Evolutionary conservation across 1,139 yeast species (phyloP), one percentile per base, ranked within the genome.

Genomic region (Nadsonia commutata): DNA sequence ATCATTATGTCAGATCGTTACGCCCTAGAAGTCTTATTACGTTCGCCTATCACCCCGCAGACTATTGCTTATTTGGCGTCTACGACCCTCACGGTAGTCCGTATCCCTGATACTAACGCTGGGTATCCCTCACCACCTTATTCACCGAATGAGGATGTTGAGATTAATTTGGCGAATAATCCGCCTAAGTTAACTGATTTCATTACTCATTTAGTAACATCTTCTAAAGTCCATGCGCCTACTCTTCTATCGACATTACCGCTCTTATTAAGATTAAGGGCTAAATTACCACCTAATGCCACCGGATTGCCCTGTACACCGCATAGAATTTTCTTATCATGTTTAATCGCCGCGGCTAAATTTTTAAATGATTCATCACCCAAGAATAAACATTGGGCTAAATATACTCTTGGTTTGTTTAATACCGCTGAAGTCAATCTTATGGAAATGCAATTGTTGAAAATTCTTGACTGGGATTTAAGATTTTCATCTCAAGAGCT

Each of bases 341-440:
- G 95, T 39, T 70, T 90, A 49, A 83, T 90, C 43, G 67, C 90
- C 48, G 82, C 94, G 36, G 95, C 97, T 20, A 90, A 90, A 65
- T 79, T 79, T 50, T 72, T 88, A 51, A 90, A 90, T 62, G 98
- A 90, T 65, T 80, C 94, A 2, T 79, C 93, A 17, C 98, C 97
- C 42, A 73, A 88, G 61, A 90, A 90, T 65, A 86, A 81, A 64
- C 95, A 88, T 67, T 90, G 98, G 98, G 80, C 94, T 16, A 72
- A 75, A 48, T 88, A 86, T 66, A 85, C 97, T 13, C 77, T 80
- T 59, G 95, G 95, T 1, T 67, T 90, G 46, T 72, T 90, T 51
- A 60, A 77, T 20, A 66, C 82, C 41, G 71, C 71, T 22, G 97
- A 90, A 57, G 88, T 90, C 46, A 90, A 90, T 63, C 76, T 86